These are phyloP conservation scores for Rubroshorea leprosula DNA, from an alignment of 345 rosid species.

Conservation along the genomic window DNA sequence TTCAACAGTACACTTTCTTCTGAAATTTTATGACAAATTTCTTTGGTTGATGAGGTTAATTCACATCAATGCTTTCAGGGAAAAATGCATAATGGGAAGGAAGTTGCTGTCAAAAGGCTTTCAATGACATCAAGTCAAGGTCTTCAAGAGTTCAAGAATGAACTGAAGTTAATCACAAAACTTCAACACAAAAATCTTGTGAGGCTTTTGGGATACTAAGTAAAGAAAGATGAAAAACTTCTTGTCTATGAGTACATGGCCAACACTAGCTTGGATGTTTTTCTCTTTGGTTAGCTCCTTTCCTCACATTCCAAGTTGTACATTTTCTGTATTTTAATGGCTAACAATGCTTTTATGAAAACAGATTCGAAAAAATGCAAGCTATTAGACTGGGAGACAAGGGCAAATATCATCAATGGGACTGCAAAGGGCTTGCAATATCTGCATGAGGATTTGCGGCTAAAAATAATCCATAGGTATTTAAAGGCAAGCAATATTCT, in stretches of 20 bases:
- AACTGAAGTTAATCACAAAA: conserved; percentile 38
- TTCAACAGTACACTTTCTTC: too few species aligned
- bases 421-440: conserved; percentile 45
- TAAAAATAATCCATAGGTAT: conserved; percentile 46
- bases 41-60: too few species aligned
- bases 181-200: conserved; percentile 61
- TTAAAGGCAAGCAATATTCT: conserved; percentile 46
- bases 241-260: conserved; percentile 47
- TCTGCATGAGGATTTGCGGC: conserved; percentile 50
- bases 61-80: conserved; percentile 25
- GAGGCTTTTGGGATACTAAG: conserved; percentile 42
- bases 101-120: conserved; percentile 49
- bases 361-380: conserved; percentile 30
- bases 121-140: conserved; percentile 50
- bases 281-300: conserved; percentile 31
- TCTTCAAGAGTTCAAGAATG: conserved; percentile 44
- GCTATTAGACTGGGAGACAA: conserved; percentile 35
- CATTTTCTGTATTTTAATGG: background rate
- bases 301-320: background rate
- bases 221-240: conserved; percentile 39
- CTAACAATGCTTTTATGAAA: background rate
- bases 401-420: conserved; percentile 31
- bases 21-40: too few species aligned
- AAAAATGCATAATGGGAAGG: conserved; percentile 28
- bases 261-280: conserved; percentile 41